Evolutionary conservation across 208 protist species (phyloP), one percentile per base, ranked within the genome.

Genomic region (Porcisia deanei): DNA sequence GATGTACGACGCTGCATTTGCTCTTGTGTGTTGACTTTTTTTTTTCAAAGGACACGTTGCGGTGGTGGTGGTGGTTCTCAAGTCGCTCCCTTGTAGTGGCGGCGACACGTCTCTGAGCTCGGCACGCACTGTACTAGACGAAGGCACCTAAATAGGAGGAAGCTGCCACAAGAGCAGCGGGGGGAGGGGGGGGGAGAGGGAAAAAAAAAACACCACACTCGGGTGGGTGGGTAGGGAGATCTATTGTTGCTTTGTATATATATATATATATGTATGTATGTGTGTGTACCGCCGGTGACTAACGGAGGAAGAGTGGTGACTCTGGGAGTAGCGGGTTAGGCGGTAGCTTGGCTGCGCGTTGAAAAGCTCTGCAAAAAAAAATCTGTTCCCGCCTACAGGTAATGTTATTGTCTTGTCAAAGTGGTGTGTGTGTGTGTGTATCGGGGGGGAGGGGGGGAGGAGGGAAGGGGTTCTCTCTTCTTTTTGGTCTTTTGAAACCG

Each of bases 1-100:
- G 63, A 58, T 1, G 77, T 68, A 20, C 52, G 72, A 22, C 77
- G 77, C 72, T 77, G 72, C 77, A 82, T 82, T 43, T 37, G 25
- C n/a, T 3, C 34, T 1, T 61, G 25, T 3, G 16, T 53, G 12
- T 4, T 39, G 14, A 6, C 25, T 0, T 64, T 22, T n/a, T 41
- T 9, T 8, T 30, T 0, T 30, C 30, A 30, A 30, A 30, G 30
- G 30, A 30, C 30, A 30, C 30, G 30, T 30, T 30, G 30, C 30
- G 30, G 30, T 30, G 30, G 30, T 30, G 30, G 30, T 30, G 30
- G 30, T 30, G 30, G 30, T 9, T 37, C 16, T n/a, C 3, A 43
- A 18, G 9, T 25, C 10, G 14, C 34, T n/a, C 12, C 30, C 12
- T n/a, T 64, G 16, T 39, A 16, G 6, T 1, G 3, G 2, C 7